Evolutionary conservation across 2,329 filamentous ascomycete genomes (phyloP), one percentile per base, ranked within the genome.

Genomic region (Rhynchosporium secalis): DNA sequence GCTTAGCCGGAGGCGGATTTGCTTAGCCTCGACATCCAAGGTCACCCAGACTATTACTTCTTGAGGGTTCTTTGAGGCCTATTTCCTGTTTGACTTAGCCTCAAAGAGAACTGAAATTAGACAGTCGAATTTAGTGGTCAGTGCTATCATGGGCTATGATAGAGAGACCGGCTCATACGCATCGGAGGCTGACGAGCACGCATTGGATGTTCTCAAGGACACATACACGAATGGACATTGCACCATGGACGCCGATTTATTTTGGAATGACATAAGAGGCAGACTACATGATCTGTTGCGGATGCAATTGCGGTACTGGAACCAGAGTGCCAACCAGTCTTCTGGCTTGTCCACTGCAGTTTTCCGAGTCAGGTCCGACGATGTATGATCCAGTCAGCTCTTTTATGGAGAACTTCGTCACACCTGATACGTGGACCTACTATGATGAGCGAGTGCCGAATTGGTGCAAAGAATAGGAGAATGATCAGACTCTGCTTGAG

Each of bases 191-290:
- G 15, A 38, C 4, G 31, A 51, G 3, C n/a, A 20, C 15, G 26
- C 49, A 13, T 40, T 33, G 4, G 29, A 40, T 40, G 49, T 40
- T 36, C 49, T 52, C 49, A 28, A 52, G n/a, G 26, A 52, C 49
- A 52, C 26, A 26, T 52, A 52, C 31, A 40, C 29, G 15, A 6
- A 9, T 9, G 43, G 43, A 26, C 9, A 3, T 9, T 9, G 9
- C 47, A 6, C 3, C 31, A 10, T 1, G 48, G 33, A 36, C 12
- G 15, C 36, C 8, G 29, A 9, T 20, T 51, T 51, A 29, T 51
- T 29, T 29, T 3, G 15, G 3, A 9, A n/a, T 9, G 8, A 12
- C n/a, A 26, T 52, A n/a, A 5, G 12, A 7, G 31, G 31, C 13
- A 38, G n/a, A 33, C 31, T 52, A 8, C 33, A 52, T 40, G 31